Evolutionary conservation across 139 green algal genomes (phyloP).

Genomic region (Coccomyxa sp.): DNA sequence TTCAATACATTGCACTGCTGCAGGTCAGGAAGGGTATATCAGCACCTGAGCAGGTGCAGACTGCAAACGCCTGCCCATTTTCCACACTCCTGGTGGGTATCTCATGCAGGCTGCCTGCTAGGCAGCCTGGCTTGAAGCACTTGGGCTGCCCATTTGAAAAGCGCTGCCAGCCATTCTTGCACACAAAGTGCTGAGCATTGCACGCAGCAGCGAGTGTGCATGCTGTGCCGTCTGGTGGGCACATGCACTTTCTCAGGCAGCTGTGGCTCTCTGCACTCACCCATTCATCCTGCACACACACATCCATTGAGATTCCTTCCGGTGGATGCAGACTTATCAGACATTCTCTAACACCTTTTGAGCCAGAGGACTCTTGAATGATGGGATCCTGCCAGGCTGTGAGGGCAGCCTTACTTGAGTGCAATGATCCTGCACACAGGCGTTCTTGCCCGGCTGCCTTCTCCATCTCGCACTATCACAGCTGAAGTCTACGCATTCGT

Average conservation of each 20-base stretch:
- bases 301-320: too few species aligned
- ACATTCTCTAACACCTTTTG: neutral
- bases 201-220: constrained; percentile 22
- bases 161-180: constrained; percentile 9
- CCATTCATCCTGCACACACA: constrained; percentile 19
- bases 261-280: neutral
- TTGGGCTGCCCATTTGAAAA: constrained; percentile 5
- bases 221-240: constrained; percentile 12
- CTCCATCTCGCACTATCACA: constrained; percentile 10
- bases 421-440: constrained; percentile 28
- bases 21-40: neutral
- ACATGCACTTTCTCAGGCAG: constrained; percentile 26
- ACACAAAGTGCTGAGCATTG: neutral
- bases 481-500: constrained; percentile 19
- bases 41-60: neutral
- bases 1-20: neutral
- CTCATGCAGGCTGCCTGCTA: constrained; percentile 5
- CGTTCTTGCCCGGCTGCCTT: neutral
- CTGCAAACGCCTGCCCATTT: neutral
- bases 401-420: constrained; percentile 14
- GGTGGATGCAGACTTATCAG: too few species aligned
- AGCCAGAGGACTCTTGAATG: neutral
- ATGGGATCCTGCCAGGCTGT: neutral
- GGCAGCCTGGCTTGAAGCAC: constrained; percentile 12
- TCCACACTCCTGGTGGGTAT: neutral